phyloP scores from a whole-genome alignment of 306 rosid species.

The Cicer bijugum region DNA sequence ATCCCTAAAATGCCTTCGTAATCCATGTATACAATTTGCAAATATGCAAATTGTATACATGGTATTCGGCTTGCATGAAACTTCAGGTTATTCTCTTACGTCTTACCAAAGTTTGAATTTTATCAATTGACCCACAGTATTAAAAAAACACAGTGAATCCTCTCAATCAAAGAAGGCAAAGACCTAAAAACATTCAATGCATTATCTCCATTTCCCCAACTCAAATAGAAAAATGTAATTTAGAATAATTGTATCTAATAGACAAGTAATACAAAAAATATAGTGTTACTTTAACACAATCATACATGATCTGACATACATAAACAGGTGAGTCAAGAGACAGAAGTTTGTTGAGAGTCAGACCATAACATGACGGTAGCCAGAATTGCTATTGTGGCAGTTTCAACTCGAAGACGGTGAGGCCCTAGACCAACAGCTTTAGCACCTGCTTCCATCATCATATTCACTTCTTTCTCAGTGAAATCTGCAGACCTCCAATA shows the following conservation, averaged over 20 bases:
- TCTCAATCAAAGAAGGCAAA: neutral
- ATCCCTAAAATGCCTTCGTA: neutral
- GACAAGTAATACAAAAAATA: neutral
- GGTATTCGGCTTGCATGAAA: neutral
- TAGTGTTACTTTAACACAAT: constrained; percentile 33
- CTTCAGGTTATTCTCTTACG: neutral
- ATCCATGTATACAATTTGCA: neutral
- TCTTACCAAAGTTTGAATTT: neutral
- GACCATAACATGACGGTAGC: constrained; percentile 84
- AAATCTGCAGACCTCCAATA: constrained; percentile 61
- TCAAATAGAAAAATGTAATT: constrained; percentile 3
- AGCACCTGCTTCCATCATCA: constrained; percentile 81
- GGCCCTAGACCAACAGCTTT: constrained; percentile 80
- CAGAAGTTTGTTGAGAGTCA: constrained; percentile 55
- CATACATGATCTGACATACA: constrained; percentile 38
- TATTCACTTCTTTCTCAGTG: constrained; percentile 70
- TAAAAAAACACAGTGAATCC: neutral
- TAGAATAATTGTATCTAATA: constrained; percentile 23
- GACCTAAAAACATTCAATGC: neutral
- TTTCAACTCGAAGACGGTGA: constrained; percentile 88
- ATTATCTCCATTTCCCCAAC: neutral
- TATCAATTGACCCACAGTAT: neutral
- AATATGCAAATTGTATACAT: neutral
- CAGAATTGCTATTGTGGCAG: constrained; percentile 84
- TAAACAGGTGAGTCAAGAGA: constrained; percentile 39